A percentile compares a stretch with the other conserved stretches of the same genome.
Evolutionary conservation across 495 filamentous ascomycete genomes (phyloP).

Genomic region (Thermochaetoides thermophila): DNA sequence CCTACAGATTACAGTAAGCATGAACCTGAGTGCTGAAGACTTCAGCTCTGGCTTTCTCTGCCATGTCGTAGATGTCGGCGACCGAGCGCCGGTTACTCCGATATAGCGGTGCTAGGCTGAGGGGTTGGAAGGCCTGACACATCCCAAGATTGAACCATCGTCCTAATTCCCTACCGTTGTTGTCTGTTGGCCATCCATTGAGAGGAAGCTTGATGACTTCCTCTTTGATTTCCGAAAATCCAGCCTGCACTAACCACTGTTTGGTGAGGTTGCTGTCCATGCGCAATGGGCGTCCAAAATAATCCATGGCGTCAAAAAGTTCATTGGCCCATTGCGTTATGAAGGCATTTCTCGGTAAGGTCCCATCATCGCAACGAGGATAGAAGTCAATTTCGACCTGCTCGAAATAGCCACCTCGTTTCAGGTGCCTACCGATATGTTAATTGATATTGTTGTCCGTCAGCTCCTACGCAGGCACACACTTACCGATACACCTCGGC

Average conservation of each 20-base stretch:
- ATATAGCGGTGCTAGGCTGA: slow-evolving; percentile 62
- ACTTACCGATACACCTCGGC: slow-evolving; percentile 48
- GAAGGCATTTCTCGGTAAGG: slow-evolving; percentile 31
- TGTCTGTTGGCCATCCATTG: slow-evolving; percentile 64
- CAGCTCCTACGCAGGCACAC: neutral
- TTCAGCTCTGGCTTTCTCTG: slow-evolving; percentile 48
- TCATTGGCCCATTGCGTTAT: slow-evolving; percentile 54
- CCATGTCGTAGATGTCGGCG: slow-evolving; percentile 49
- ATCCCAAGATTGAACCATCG: slow-evolving; percentile 77
- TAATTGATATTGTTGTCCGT: slow-evolving; percentile 4
- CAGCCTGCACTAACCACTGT: slow-evolving; percentile 47
- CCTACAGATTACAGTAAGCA: slow-evolving; percentile 56
- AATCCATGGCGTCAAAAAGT: slow-evolving; percentile 54
- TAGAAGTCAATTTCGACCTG: slow-evolving; percentile 84
- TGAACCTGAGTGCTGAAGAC: slow-evolving; percentile 56
- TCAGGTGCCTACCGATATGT: slow-evolving; percentile 48
- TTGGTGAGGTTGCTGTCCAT: slow-evolving; percentile 49
- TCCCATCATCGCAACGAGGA: slow-evolving; percentile 61
- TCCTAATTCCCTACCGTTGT: slow-evolving; percentile 53
- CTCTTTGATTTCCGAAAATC: slow-evolving; percentile 76
- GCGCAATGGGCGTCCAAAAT: slow-evolving; percentile 47
- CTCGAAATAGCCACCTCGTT: slow-evolving; percentile 69
- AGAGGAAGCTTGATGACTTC: slow-evolving; percentile 56
- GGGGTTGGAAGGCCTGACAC: slow-evolving; percentile 53
- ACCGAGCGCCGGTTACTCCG: slow-evolving; percentile 47